These are phyloP conservation scores for Aspergillus caelatus DNA, from an alignment of 2,329 filamentous ascomycete genomes.

Conservation along the genomic window DNA sequence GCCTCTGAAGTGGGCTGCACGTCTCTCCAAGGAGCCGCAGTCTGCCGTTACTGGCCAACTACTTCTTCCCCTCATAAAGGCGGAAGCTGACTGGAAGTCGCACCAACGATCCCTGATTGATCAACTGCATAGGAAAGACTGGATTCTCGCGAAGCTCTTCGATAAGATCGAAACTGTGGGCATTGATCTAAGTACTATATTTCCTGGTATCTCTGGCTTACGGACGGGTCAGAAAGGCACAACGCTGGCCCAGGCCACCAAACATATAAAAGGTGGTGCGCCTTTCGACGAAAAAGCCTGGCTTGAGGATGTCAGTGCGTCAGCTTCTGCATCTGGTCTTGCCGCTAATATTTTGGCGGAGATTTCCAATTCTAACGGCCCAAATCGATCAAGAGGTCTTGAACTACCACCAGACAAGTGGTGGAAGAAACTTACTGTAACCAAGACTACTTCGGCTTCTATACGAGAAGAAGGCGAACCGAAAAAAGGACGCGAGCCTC, in stretches of 20 bases:
- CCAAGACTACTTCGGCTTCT: slow-evolving; percentile 6
- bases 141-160: slow-evolving; percentile 59
- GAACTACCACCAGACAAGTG: slow-evolving; percentile 30
- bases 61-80: slow-evolving; percentile 56
- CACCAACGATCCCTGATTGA: slow-evolving; percentile 54
- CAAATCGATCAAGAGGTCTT: slow-evolving; percentile 17
- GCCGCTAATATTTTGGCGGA: slow-evolving; percentile 32
- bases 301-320: slow-evolving; percentile 33
- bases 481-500: not conserved
- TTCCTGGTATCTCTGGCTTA: slow-evolving; percentile 55
- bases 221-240: slow-evolving; percentile 48
- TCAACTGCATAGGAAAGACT: slow-evolving; percentile 60
- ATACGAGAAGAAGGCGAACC: slow-evolving; percentile 5
- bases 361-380: slow-evolving; percentile 18
- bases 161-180: slow-evolving; percentile 61
- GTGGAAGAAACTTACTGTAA: slow-evolving; percentile 34
- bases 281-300: slow-evolving; percentile 56
- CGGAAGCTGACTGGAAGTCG: slow-evolving; percentile 50
- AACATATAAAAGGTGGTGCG: slow-evolving; percentile 57
- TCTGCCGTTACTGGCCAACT: slow-evolving; percentile 52
- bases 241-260: slow-evolving; percentile 55
- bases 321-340: slow-evolving; percentile 21
- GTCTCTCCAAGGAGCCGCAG: slow-evolving; percentile 46
- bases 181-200: slow-evolving; percentile 59
- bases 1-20: slow-evolving; percentile 56